Percentiles rank a stretch among this genome's conserved stretches.
These are phyloP conservation scores for Rosa persica DNA, from an alignment of 306 rosid species.

Conservation along the genomic window DNA sequence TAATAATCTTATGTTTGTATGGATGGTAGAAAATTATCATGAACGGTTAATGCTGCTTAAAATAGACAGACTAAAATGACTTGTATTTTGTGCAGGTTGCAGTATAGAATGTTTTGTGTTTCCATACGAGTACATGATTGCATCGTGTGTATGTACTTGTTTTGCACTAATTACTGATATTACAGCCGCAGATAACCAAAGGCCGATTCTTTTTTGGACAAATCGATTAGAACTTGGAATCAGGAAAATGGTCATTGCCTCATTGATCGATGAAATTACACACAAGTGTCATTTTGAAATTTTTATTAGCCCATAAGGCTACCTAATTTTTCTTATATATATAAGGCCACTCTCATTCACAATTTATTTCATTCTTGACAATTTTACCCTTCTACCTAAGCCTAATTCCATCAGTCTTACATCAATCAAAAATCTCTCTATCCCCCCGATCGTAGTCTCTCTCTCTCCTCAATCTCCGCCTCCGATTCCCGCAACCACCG, in stretches of 20 bases:
- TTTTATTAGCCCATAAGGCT: too few relatives aligned
- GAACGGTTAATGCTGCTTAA: not conserved
- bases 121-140: not conserved
- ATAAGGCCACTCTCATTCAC: too few relatives aligned
- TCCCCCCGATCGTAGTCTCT: too few relatives aligned
- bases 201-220: not conserved
- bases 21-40: not conserved
- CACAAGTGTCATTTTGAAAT: too few relatives aligned
- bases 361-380: too few relatives aligned
- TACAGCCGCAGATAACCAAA: not conserved
- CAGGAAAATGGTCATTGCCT: not conserved
- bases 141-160: not conserved
- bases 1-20: slow-evolving; percentile 4
- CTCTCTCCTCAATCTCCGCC: too few relatives aligned
- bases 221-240: not conserved
- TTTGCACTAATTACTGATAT: not conserved
- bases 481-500: too few relatives aligned
- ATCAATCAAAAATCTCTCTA: too few relatives aligned
- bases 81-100: not conserved
- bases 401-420: too few relatives aligned
- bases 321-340: too few relatives aligned
- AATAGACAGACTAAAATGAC: not conserved
- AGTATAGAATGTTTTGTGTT: too few relatives aligned
- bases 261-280: not conserved
- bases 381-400: too few relatives aligned